Base-by-base conservation (phyloP, 2,329 filamentous ascomycete genomes). In the Fusarium tupiense region DNA sequence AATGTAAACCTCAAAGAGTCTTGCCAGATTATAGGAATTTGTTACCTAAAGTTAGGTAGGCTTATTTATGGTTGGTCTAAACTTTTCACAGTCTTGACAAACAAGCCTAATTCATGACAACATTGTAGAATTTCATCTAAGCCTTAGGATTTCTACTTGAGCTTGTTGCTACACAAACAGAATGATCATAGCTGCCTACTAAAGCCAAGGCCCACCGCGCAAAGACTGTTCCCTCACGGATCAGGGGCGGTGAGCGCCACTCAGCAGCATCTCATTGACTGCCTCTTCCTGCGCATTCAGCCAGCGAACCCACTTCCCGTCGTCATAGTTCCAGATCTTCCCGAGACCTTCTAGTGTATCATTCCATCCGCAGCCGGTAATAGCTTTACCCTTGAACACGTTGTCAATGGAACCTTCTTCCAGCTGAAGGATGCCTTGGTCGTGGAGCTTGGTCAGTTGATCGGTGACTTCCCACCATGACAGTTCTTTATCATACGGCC, bases 391-490 rank as follows among this genome's bases (percentile, higher is more conserved):
- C 19, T n/a, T 0, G 20, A n/a, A 22, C 29, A 50, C 47, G 20
- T n/a, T 50, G 29, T 50, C 20, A 31, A 49, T 4, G 43, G 6
- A 31, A 20, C 20, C 46, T 8, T 33, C 20, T 3, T 33, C 20
- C 4, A 50, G 20, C 13, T 50, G 29, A 4, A 50, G 6, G 4
- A 50, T 33, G 14, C 9, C 29, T 17, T 50, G 44, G 11, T 9
- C 24, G 17, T 46, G 8, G 12, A 46, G 3, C 5, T 46, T 2
- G 0, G 24, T 14, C 44, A 46, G 5, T 1, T 26, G 11, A 0
- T 26, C 8, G 19, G 24, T 26, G 5, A 20, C 11, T 0, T 46
- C 1, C 24, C 24, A 0, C 44, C 14, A 31, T 0, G 4, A 6
- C 4, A 50, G 29, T 0, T 31, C 24, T n/a, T 31, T 4, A 17